These are phyloP conservation scores for Magnusiomyces suaveolens DNA, from an alignment of 1,139 yeast genomes.

Conservation along the genomic window DNA sequence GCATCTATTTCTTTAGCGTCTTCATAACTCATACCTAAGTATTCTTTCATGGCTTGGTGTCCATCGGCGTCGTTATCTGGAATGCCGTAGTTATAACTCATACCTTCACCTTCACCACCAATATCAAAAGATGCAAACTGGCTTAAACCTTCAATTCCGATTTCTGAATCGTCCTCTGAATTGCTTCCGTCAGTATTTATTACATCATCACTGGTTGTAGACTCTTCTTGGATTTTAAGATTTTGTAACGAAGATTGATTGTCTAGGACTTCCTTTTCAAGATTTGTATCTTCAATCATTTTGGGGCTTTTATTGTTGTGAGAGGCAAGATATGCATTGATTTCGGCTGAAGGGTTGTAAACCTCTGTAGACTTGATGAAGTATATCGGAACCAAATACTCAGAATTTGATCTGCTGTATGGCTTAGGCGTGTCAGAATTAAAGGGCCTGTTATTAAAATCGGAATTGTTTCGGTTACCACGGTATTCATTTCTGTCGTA, in stretches of 20 bases:
- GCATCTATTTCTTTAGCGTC: not conserved
- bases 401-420: not conserved
- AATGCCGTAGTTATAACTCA: not conserved
- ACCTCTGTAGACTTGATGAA: not conserved
- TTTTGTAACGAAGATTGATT: not conserved
- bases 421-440: not conserved
- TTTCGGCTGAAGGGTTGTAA: not conserved
- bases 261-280: not conserved
- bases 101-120: conserved; percentile 5
- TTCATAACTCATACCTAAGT: not conserved
- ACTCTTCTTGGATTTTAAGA: not conserved
- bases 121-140: conserved; percentile 1
- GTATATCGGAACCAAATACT: not conserved
- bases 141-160: not conserved
- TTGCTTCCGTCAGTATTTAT: not conserved
- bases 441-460: not conserved
- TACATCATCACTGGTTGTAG: not conserved
- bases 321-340: not conserved
- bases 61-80: not conserved
- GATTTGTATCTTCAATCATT: too few relatives aligned
- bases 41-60: not conserved
- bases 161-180: not conserved
- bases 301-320: not conserved
- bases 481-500: not conserved
- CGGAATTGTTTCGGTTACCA: not conserved